A percentile compares a stretch with the other conserved stretches of the same genome.
Conservation (phyloP, 2,329 filamentous ascomycete species). For the Lachnellula hyalina region DNA sequence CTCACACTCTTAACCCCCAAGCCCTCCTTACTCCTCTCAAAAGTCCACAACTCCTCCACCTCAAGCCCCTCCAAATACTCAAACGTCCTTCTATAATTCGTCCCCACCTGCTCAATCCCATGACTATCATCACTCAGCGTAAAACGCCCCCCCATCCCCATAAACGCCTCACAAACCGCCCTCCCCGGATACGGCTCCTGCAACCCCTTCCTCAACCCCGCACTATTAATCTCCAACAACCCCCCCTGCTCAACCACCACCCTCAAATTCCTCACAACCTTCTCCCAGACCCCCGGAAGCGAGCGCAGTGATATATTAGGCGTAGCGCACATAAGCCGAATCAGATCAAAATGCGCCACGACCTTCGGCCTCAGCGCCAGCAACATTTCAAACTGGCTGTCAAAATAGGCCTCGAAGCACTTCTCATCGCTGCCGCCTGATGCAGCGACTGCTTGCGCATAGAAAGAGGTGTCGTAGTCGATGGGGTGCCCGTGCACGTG, state of each 20-base stretch:
- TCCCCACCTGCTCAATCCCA: conserved; percentile 78
- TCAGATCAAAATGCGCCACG: conserved; percentile 91
- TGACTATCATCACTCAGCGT: conserved; percentile 96
- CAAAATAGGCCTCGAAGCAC: conserved; percentile 83
- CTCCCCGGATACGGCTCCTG: conserved; percentile 81
- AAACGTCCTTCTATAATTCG: conserved; percentile 70
- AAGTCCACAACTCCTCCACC: conserved; percentile 50
- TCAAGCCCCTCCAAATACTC: conserved; percentile 64
- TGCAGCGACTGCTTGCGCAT: conserved; percentile 38
- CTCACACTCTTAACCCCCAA: conserved; percentile 11
- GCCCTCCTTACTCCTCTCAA: conserved; percentile 9
- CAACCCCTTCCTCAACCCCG: conserved; percentile 82
- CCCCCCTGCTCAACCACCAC: conserved; percentile 69
- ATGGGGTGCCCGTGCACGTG: conserved; percentile 84
- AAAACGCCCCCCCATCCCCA: conserved; percentile 70
- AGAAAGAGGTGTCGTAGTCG: conserved; percentile 71
- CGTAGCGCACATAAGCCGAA: conserved; percentile 70
- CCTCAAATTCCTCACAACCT: conserved; percentile 67
- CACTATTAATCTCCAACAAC: conserved; percentile 84
- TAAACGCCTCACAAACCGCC: conserved; percentile 72
- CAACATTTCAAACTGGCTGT: conserved; percentile 81
- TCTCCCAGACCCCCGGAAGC: conserved; percentile 65
- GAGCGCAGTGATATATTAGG: conserved; percentile 55
- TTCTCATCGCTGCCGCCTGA: conserved; percentile 59
- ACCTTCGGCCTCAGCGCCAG: conserved; percentile 64